Evolutionary conservation across 2,329 filamentous ascomycete species (phyloP).

Genomic region (Fonsecaea multimorphosa): DNA sequence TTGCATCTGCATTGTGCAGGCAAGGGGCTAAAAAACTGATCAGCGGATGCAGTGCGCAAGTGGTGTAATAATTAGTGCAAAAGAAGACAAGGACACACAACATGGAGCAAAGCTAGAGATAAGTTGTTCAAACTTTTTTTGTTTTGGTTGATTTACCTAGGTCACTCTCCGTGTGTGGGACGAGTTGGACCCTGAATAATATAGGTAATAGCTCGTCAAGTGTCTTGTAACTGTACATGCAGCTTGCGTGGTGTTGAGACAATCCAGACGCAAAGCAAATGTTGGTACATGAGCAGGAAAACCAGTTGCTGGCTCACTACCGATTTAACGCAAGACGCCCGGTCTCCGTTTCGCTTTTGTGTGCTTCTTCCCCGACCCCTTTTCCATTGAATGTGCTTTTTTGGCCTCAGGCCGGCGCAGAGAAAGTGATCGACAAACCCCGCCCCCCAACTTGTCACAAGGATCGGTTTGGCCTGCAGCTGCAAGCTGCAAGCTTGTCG

Average conservation of each 20-base stretch:
- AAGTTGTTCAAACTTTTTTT: conserved; percentile 21
- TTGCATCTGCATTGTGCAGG: conserved; percentile 4
- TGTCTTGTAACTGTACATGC: not conserved
- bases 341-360: conserved; percentile 7
- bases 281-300: conserved; percentile 25
- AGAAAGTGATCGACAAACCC: conserved; percentile 19
- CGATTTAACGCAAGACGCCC: conserved; percentile 5
- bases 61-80: not conserved
- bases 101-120: conserved; percentile 13
- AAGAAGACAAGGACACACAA: not conserved
- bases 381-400: conserved; percentile 6
- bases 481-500: conserved; percentile 12
- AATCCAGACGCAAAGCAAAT: conserved; percentile 10
- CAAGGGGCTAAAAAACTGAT: conserved; percentile 2
- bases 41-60: not conserved
- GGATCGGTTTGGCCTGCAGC: conserved; percentile 9
- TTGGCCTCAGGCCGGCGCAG: conserved; percentile 5
- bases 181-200: conserved; percentile 4
- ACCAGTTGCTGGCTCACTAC: conserved; percentile 18
- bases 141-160: conserved; percentile 13
- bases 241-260: conserved; percentile 2
- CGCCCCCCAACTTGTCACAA: conserved; percentile 8
- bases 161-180: conserved; percentile 9
- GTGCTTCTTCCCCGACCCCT: not conserved
- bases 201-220: too few species aligned